Evolutionary conservation across 306 rosid species (phyloP).

Genomic region (Trifolium subterraneum): DNA sequence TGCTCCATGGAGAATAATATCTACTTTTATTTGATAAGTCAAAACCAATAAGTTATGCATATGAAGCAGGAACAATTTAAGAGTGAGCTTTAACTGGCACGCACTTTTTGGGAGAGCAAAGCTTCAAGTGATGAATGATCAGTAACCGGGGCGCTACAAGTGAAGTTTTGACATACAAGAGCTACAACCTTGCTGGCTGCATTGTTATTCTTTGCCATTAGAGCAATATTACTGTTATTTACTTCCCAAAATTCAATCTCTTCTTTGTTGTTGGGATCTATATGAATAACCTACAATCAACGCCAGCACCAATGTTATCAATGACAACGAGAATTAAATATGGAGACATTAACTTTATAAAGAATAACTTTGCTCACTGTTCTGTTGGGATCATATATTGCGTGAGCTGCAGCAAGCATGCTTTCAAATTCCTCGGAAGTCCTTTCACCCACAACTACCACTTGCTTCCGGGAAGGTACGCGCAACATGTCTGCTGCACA

Average conservation of each 20-base stretch:
- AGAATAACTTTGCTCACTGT: conserved; percentile 58
- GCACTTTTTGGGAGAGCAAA: conserved; percentile 50
- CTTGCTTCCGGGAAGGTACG: conserved; percentile 68
- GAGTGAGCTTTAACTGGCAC: conserved; percentile 1
- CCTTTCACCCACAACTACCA: conserved; percentile 79
- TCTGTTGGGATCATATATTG: conserved; percentile 75
- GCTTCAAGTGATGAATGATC: conserved; percentile 61
- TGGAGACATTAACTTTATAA: not conserved
- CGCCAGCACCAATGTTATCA: conserved; percentile 19
- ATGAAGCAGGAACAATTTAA: conserved; percentile 20
- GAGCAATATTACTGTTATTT: conserved; percentile 64
- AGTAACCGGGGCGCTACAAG: conserved; percentile 70
- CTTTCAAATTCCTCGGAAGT: conserved; percentile 55
- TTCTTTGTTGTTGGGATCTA: conserved; percentile 63
- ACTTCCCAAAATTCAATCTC: conserved; percentile 92
- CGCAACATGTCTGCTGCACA: conserved; percentile 82
- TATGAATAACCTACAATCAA: conserved; percentile 71
- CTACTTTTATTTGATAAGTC: conserved; percentile 8
- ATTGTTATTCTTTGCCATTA: conserved; percentile 70
- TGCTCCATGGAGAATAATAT: conserved; percentile 1
- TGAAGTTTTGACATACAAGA: conserved; percentile 86
- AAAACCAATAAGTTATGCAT: conserved; percentile 28
- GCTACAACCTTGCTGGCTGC: conserved; percentile 62
- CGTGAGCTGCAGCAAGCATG: conserved; percentile 78
- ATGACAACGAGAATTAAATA: conserved; percentile 21